phyloP scores from a whole-genome alignment of 306 rosid genomes.

The Cicer chorassanicum region DNA sequence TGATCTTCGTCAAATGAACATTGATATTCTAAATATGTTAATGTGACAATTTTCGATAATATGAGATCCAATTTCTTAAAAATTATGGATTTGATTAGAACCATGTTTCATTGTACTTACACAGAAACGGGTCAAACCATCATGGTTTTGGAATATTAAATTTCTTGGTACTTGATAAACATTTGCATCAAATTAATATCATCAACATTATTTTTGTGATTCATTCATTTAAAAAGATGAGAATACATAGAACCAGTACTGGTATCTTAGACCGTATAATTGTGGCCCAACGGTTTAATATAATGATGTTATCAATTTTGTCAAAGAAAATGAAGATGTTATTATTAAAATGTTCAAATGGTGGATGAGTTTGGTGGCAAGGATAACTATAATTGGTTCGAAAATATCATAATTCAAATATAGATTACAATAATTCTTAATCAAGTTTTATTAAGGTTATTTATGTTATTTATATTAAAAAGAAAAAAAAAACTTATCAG shows the following conservation, averaged over 20 bases:
- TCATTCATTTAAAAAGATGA: conserved; percentile 1
- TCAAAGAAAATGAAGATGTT: no score
- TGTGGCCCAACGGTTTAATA: conserved; percentile 41
- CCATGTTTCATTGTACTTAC: conserved; percentile 31
- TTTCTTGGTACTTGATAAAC: conserved; percentile 1
- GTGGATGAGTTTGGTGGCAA: not conserved
- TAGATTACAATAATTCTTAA: no score
- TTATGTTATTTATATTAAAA: no score
- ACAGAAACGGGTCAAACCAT: conserved; percentile 38
- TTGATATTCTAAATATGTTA: no score
- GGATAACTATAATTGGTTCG: conserved; percentile 3
- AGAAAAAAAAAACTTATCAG: no score
- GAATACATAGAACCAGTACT: conserved; percentile 42
- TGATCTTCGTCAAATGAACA: no score
- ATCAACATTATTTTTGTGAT: not conserved
- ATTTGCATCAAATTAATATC: conserved; percentile 18
- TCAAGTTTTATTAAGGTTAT: no score
- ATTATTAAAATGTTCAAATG: not conserved
- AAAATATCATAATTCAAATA: no score
- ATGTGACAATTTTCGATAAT: no score
- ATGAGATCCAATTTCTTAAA: not conserved
- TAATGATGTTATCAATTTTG: not conserved
- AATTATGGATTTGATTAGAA: conserved; percentile 38
- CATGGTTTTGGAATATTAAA: conserved; percentile 18
- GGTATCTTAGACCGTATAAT: conserved; percentile 38